Percentiles rank a stretch among this genome's conserved stretches.
Conservation (phyloP, 352 stramenopile genomes). For the Plasmopara muralis region DNA sequence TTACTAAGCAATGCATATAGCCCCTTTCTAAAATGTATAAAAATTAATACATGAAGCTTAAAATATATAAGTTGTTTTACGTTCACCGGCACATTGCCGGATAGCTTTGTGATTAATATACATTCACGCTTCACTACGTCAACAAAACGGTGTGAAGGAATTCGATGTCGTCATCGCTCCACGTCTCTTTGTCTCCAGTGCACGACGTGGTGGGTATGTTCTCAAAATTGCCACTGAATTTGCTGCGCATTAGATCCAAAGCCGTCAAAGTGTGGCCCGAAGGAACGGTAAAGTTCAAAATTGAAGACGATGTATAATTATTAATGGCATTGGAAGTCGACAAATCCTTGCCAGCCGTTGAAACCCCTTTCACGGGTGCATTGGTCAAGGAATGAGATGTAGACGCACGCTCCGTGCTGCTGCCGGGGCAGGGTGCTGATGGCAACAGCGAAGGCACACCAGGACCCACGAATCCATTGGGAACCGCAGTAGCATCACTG, state of each 20-base stretch:
- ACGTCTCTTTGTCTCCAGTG: slow-evolving; percentile 48
- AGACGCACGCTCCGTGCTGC: neutral
- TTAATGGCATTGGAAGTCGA: slow-evolving; percentile 51
- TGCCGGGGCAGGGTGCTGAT: neutral
- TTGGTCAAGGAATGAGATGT: neutral
- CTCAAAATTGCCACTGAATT: slow-evolving; percentile 29
- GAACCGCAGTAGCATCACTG: neutral
- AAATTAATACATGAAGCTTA: too few species aligned
- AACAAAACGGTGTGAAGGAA: slow-evolving; percentile 73
- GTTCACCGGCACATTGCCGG: neutral
- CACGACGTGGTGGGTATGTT: slow-evolving; percentile 43
- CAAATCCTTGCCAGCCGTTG: slow-evolving; percentile 11
- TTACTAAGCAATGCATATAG: too few species aligned
- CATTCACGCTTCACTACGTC: neutral
- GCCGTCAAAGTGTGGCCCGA: neutral
- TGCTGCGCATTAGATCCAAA: slow-evolving; percentile 15
- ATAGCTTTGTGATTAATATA: too few species aligned
- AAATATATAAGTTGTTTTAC: too few species aligned
- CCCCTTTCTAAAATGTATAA: too few species aligned
- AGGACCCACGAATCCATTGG: neutral
- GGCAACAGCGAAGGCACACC: neutral
- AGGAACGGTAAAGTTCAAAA: slow-evolving; percentile 16
- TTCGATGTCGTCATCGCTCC: slow-evolving; percentile 77
- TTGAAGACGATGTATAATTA: slow-evolving; percentile 51
- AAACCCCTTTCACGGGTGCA: neutral